Percentiles rank a stretch among this genome's conserved stretches.
These are phyloP conservation scores for Farysia itapuensis DNA, from an alignment of 1,284 basidiomycete genomes.

Conservation along the genomic window DNA sequence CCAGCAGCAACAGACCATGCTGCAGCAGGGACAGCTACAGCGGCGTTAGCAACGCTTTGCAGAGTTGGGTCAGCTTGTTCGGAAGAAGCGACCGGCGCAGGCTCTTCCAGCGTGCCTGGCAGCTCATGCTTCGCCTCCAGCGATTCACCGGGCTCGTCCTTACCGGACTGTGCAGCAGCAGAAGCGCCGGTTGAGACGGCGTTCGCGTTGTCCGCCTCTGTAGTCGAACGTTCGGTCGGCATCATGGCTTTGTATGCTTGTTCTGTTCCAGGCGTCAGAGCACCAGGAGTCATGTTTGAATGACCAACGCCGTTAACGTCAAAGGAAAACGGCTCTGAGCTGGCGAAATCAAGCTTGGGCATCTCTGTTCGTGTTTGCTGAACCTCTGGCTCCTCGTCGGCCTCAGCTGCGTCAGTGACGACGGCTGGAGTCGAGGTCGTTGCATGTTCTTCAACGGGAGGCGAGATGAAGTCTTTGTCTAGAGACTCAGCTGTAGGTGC, in stretches of 20 bases:
- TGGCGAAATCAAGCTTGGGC: slow-evolving; percentile 52
- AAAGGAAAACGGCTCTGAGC: slow-evolving; percentile 48
- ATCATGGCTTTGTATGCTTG: slow-evolving; percentile 39
- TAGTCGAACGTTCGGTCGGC: too few relatives aligned
- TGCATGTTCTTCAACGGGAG: neutral
- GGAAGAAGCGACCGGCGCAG: slow-evolving; percentile 23
- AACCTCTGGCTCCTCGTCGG: slow-evolving; percentile 3
- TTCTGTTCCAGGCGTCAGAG: slow-evolving; percentile 42
- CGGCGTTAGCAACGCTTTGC: slow-evolving; percentile 12
- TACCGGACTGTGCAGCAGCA: slow-evolving; percentile 13
- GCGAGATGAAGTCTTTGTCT: too few relatives aligned
- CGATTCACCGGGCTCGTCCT: slow-evolving; percentile 28
- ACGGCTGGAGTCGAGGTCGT: neutral
- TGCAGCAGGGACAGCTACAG: neutral
- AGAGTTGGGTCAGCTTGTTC: slow-evolving; percentile 29
- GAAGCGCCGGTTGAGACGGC: slow-evolving; percentile 13
- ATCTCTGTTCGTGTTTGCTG: slow-evolving; percentile 18
- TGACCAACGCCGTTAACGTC: slow-evolving; percentile 20
- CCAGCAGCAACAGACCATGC: slow-evolving; percentile 1
- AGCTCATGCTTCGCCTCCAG: too few relatives aligned
- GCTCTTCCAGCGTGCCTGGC: slow-evolving; percentile 31
- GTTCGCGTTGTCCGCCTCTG: too few relatives aligned
- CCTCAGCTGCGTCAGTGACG: neutral
- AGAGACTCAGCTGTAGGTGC: neutral
- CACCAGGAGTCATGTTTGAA: slow-evolving; percentile 8